Base-by-base conservation (phyloP, 1,139 yeast species). In the Sugiyamaella paludigena region DNA sequence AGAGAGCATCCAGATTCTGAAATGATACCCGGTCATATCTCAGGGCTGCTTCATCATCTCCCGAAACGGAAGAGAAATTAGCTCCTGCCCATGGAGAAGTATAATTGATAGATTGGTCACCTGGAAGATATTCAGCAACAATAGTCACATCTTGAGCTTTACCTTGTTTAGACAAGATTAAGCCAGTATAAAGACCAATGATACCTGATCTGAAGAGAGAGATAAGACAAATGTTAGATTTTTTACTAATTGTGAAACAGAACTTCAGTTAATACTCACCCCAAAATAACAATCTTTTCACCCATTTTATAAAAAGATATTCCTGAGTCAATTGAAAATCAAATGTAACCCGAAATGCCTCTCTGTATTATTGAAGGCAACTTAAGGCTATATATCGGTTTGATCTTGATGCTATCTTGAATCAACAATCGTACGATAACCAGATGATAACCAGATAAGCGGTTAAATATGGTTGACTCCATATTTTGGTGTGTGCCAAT, bases 81-180 rank as follows among this genome's bases (percentile, higher is more conserved):
- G 66, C 72, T 1, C 72, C 72, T 0, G 91, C 91, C 76, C 84
- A 83, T 1, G 94, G 94, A 0, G 89, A 83, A 1, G 94, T 82
- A 63, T 81, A 86, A 46, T 77, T 72, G 52, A 78, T 76, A 3
- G 87, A 79, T 57, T 78, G 82, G 60, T 86, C 94, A 4, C 92
- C 94, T 1, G 94, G 92, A 43, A 83, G 64, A 56, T 73, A 76
- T 58, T 82, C 78, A 2, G 86, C 91, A 16, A 82, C 58, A 7
- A 84, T 75, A 2, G 80, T 73, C 53, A 84, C 75, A n/a, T 78
- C 70, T 4, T 63, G 50, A 0, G 79, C 77, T 6, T 67, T 54
- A 7, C 77, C 74, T 1, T 74, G 73, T n/a, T 71, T 69, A 19
- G 76, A 70, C 29, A 81, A 69, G 40, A 80, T 71, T 44, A 74